Base-by-base conservation (phyloP, 75 land plant species). In the Cryptomeria japonica region DNA sequence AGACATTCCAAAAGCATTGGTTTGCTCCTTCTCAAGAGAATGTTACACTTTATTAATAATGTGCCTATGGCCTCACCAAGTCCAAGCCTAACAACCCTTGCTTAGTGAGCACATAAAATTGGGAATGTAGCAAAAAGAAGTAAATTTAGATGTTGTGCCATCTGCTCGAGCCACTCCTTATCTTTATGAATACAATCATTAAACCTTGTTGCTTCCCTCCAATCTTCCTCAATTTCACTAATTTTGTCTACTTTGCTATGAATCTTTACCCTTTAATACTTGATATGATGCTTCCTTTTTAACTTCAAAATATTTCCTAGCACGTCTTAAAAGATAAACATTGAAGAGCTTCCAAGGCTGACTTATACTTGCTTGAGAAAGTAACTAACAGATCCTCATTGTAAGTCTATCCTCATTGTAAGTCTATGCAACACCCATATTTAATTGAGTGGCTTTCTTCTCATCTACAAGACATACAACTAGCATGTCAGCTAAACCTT, bases 131-230 rank as follows among this genome's bases (percentile, higher is more conserved):
- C 89, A 73, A 91, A 88, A 42, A 98, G 84, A 31, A 98, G 86
- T 83, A 91, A 90, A 55, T 94, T 87, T 55, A 98, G 90, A 83
- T 89, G 93, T 38, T 83, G 22, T n/a, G 93, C 89, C 84, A 95
- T 98, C 84, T 92, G 87, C 25, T 91, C 91, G 34, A 96, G 55
- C 99, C 99, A 98, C 2, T 93, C 92, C 76, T 90, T 89, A 12
- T 93, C 89, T 47, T 98, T 95, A 19, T 92, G 72, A 19, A 96
- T 91, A 83, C 88, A 89, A 31, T 94, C 85, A 14, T 87, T 38
- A 31, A 18, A 58, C 28, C 9, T 12, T 31, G 15, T 58, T 51
- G n/a, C 44, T 37, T 16, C 41, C 25, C 16, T 86, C 46, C 80
- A 1, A 86, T 61, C 41, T 70, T 8, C n/a, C 31, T 86, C 16